Conservation (phyloP, 257 asterid species). For the Phtheirospermum japonicum region DNA sequence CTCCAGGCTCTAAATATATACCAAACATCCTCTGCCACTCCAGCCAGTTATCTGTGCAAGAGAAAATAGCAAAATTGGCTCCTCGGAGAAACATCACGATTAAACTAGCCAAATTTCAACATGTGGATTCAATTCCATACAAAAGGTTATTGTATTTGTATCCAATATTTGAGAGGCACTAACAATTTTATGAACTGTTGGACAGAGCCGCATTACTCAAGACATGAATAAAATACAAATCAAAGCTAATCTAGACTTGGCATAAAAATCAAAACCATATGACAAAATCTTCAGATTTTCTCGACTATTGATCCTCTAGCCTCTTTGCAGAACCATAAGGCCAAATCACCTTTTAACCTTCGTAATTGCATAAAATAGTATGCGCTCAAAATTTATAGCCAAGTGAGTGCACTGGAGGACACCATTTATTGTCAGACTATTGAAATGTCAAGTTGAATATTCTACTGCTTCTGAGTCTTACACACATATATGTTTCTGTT, state of each 20-base stretch:
- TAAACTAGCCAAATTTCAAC: conserved; percentile 5
- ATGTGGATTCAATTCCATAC: neutral
- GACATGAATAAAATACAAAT: neutral
- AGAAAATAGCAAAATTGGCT: conserved; percentile 8
- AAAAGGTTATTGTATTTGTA: neutral
- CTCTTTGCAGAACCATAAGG: too few relatives aligned
- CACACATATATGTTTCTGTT: neutral
- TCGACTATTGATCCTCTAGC: too few relatives aligned
- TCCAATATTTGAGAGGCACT: neutral
- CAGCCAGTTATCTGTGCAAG: conserved; percentile 39
- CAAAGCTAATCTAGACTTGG: neutral
- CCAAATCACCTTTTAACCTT: neutral
- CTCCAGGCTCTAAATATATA: conserved; percentile 47
- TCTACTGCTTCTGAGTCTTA: neutral
- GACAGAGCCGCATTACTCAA: neutral
- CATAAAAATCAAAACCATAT: too few relatives aligned
- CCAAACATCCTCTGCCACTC: conserved; percentile 57
- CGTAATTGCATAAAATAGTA: neutral
- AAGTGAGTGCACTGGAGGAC: neutral
- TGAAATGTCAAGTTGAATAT: neutral
- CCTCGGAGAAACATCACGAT: neutral
- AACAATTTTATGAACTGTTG: neutral
- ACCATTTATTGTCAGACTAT: neutral
- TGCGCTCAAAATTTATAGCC: neutral
- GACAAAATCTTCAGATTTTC: too few relatives aligned